These are phyloP conservation scores for Schizophyllum amplum DNA, from an alignment of 1,284 basidiomycete species.

Conservation along the genomic window DNA sequence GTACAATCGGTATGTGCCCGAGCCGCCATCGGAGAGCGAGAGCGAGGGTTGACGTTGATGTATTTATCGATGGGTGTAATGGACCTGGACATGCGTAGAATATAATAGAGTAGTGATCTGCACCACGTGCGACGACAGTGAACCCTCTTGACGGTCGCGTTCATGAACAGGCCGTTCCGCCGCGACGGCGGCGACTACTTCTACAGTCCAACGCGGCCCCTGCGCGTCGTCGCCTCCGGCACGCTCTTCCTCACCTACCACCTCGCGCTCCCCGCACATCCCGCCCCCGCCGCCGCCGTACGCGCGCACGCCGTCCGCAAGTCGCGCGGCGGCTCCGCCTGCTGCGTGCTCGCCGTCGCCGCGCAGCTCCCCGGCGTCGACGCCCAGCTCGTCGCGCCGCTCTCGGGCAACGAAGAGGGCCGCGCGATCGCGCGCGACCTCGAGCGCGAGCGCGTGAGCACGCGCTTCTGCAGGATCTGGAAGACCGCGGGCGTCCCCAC, in stretches of 20 bases:
- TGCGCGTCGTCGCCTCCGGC: slow-evolving; percentile 69
- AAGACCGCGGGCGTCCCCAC: slow-evolving; percentile 61
- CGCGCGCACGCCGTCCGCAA: slow-evolving; percentile 65
- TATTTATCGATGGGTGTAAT: slow-evolving; percentile 4
- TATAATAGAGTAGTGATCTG: no score
- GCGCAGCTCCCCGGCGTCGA: slow-evolving; percentile 64
- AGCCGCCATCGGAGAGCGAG: slow-evolving; percentile 27
- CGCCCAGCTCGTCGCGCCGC: slow-evolving; percentile 61
- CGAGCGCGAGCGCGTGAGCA: slow-evolving; percentile 58
- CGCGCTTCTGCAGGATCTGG: slow-evolving; percentile 67
- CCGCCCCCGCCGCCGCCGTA: slow-evolving; percentile 44
- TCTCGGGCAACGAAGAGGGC: slow-evolving; percentile 66
- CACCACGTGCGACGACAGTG: no score
- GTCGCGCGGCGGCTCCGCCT: slow-evolving; percentile 61
- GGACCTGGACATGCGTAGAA: no score
- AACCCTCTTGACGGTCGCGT: no score
- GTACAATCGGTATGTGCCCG: slow-evolving; percentile 57
- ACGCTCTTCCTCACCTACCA: slow-evolving; percentile 72
- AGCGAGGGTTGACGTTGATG: slow-evolving; percentile 25
- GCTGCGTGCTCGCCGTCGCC: slow-evolving; percentile 59
- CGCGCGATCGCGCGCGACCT: slow-evolving; percentile 52
- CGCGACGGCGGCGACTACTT: neutral
- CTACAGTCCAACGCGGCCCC: slow-evolving; percentile 23
- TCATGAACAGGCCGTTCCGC: neutral
- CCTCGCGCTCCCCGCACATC: slow-evolving; percentile 51